phyloP scores from a whole-genome alignment of 2,329 filamentous ascomycete genomes.

The Ophiostoma quercus region DNA sequence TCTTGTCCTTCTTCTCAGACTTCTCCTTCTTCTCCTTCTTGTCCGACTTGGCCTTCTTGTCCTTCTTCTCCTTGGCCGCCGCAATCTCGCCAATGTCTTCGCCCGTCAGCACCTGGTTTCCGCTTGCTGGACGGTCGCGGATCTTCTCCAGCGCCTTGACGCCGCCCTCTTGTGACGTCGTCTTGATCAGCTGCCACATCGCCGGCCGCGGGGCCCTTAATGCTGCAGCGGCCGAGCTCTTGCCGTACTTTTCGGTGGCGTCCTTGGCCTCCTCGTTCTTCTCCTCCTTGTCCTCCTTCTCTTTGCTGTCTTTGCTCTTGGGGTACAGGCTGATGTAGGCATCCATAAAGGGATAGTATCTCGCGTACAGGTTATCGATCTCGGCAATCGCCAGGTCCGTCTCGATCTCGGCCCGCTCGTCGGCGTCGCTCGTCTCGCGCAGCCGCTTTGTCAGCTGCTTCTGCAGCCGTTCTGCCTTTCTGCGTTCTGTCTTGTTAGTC shows the following conservation, averaged over 20 bases:
- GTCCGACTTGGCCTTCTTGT: slow-evolving; percentile 16
- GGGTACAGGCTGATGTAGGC: slow-evolving; percentile 63
- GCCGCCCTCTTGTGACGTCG: slow-evolving; percentile 57
- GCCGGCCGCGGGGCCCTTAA: slow-evolving; percentile 47
- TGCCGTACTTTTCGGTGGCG: slow-evolving; percentile 23
- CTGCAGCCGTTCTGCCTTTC: slow-evolving; percentile 63
- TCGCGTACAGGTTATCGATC: slow-evolving; percentile 70
- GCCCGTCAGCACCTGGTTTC: not conserved
- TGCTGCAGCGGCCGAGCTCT: slow-evolving; percentile 39
- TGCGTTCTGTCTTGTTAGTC: slow-evolving; percentile 43
- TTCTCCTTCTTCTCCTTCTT: slow-evolving; percentile 10
- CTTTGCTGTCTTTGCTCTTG: slow-evolving; percentile 18
- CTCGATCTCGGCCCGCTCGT: slow-evolving; percentile 49
- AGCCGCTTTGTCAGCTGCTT: slow-evolving; percentile 61
- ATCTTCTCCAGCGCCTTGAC: slow-evolving; percentile 47
- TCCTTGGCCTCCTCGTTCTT: slow-evolving; percentile 20
- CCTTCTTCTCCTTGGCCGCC: slow-evolving; percentile 11
- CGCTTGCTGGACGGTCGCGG: slow-evolving; percentile 45
- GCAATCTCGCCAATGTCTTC: slow-evolving; percentile 12
- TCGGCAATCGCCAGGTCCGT: slow-evolving; percentile 61
- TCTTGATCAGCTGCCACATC: slow-evolving; percentile 65
- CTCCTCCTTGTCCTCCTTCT: slow-evolving; percentile 39
- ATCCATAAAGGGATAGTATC: slow-evolving; percentile 65
- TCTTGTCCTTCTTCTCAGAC: slow-evolving; percentile 3
- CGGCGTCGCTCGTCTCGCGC: slow-evolving; percentile 45